These are phyloP conservation scores for Exophiala sp. DNA, from an alignment of 2,329 filamentous ascomycete genomes.

Conservation along the genomic window DNA sequence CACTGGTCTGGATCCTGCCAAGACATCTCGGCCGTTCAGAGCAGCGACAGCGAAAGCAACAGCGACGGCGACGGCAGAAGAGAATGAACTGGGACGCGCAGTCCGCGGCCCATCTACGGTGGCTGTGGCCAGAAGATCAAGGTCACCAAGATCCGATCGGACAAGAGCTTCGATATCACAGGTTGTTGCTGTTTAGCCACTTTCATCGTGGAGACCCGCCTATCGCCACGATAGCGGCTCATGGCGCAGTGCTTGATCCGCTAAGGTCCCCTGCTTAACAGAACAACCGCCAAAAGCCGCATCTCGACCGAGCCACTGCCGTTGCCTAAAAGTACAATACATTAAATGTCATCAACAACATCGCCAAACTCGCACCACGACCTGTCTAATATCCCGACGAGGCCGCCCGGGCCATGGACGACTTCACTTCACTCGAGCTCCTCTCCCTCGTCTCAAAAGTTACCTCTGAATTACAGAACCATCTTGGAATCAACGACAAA, in stretches of 20 bases:
- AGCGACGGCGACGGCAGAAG: too few relatives aligned
- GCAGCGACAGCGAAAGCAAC: too few relatives aligned
- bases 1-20: background rate
- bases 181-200: too few relatives aligned
- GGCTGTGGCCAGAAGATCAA: background rate
- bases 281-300: background rate
- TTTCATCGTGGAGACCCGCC: too few relatives aligned
- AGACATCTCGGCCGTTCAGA: background rate
- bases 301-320: background rate
- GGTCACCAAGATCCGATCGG: background rate
- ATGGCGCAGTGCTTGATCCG: too few relatives aligned
- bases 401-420: constrained; percentile 62
- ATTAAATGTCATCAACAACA: constrained; percentile 2
- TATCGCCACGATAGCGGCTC: too few relatives aligned
- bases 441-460: constrained; percentile 93
- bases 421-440: constrained; percentile 83
- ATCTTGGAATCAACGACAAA: constrained; percentile 86
- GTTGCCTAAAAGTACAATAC: background rate
- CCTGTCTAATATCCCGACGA: background rate
- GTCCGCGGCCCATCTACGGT: too few relatives aligned
- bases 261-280: too few relatives aligned
- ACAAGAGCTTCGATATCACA: too few relatives aligned
- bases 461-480: constrained; percentile 88
- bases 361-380: background rate
- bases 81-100: too few relatives aligned